Evolutionary conservation across 306 rosid species (phyloP).

Genomic region (Carpinus fangiana): DNA sequence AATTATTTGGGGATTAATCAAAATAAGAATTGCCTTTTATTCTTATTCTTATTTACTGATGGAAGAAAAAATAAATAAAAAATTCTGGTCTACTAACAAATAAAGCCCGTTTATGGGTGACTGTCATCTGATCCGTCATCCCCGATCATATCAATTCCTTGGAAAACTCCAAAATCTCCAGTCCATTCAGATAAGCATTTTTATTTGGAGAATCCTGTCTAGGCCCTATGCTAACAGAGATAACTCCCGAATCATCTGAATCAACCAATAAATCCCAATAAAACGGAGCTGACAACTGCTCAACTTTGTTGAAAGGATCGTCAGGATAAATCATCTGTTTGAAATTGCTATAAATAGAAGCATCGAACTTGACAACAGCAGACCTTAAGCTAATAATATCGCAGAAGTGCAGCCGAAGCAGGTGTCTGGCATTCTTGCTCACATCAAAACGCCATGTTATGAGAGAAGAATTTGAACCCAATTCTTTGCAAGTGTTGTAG

Average conservation of each 20-base stretch:
- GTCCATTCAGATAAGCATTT: constrained; percentile 38
- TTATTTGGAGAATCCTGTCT: accelerated
- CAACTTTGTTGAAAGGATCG: accelerated
- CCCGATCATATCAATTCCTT: background rate
- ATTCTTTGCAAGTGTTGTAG: constrained; percentile 26
- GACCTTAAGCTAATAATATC: background rate
- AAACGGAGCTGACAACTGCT: constrained; percentile 8
- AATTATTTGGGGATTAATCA: too few relatives aligned
- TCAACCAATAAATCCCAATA: constrained; percentile 34
- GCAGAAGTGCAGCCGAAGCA: constrained; percentile 46
- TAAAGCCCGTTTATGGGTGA: too few relatives aligned
- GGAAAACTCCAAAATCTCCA: constrained; percentile 43
- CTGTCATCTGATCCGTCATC: too few relatives aligned
- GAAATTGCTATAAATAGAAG: constrained; percentile 1
- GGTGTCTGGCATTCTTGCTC: constrained; percentile 21
- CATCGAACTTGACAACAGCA: accelerated
- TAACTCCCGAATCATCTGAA: constrained; percentile 27
- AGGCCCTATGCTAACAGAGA: constrained; percentile 21
- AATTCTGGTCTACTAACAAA: too few relatives aligned
- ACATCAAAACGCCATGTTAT: constrained; percentile 39
- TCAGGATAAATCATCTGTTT: background rate
- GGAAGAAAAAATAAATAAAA: too few relatives aligned
- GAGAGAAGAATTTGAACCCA: background rate
- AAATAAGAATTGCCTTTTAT: too few relatives aligned
- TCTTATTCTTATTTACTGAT: too few relatives aligned